phyloP scores from a whole-genome alignment of 2,329 filamentous ascomycete genomes.

The Epichloe festucae region DNA sequence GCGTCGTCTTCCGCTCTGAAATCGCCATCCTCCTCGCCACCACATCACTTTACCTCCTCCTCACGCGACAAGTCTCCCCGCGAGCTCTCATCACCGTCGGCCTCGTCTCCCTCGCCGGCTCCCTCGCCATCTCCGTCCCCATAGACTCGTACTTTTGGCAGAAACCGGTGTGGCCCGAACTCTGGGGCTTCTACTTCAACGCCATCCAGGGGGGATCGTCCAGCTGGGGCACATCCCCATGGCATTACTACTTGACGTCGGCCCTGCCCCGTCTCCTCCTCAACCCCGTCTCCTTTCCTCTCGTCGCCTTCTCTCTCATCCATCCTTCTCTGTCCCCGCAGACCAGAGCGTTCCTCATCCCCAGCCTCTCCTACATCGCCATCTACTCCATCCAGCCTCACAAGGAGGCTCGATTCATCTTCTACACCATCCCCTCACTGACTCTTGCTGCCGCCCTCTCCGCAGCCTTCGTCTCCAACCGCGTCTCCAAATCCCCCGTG shows the following conservation, averaged over 20 bases:
- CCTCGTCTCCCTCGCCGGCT: conserved; percentile 47
- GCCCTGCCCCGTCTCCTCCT: conserved; percentile 71
- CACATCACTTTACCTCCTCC: conserved; percentile 51
- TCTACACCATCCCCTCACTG: conserved; percentile 72
- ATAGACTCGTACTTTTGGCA: conserved; percentile 96
- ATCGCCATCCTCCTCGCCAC: conserved; percentile 66
- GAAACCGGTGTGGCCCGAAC: conserved; percentile 74
- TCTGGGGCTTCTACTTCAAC: conserved; percentile 83
- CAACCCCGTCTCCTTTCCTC: conserved; percentile 56
- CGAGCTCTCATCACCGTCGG: conserved; percentile 54
- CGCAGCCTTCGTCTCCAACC: conserved; percentile 56
- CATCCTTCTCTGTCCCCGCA: conserved; percentile 31
- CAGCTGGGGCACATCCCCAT: conserved; percentile 78
- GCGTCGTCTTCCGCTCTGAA: conserved; percentile 80
- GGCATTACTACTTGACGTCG: conserved; percentile 74
- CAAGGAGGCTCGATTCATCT: conserved; percentile 91
- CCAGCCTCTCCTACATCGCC: conserved; percentile 57
- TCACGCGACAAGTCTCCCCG: conserved; percentile 37
- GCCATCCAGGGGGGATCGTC: conserved; percentile 71
- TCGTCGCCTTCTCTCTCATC: conserved; percentile 39
- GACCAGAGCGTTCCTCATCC: conserved; percentile 42
- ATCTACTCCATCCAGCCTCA: conserved; percentile 84
- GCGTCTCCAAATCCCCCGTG: conserved; percentile 47
- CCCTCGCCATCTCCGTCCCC: conserved; percentile 56
- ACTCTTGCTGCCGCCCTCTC: conserved; percentile 66